Base-by-base conservation (phyloP, 768 basidiomycete species). In the Termitomyces sp. region DNA sequence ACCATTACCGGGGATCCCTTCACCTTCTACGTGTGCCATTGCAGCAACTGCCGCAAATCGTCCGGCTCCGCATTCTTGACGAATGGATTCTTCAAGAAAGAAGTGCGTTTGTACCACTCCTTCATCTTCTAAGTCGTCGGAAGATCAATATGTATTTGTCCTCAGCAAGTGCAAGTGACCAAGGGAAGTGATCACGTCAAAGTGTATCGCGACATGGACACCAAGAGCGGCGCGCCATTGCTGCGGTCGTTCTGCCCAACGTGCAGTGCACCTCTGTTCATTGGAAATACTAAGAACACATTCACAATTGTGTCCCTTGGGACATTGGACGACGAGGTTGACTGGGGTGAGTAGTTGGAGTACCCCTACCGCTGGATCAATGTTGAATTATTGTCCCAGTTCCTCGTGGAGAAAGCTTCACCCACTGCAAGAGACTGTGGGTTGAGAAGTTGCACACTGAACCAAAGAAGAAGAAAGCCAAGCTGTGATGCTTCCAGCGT, bases 341-440 rank as follows among this genome's bases (percentile, higher is more conserved):
- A 69, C 33, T 73, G 71, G 73, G 59, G 74, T 72, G 61, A 65
- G 71, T 64, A n/a, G 23, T 47, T 52, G n/a, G 49, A 18, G 41
- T 46, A 55, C 32, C 26, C 28, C 23, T 43, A 30, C 18, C 5
- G 7, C 14, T 32, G 14, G 9, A 33, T 32, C 1, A 10, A 20
- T 48, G 10, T 23, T 38, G 18, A 53, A 3, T 1, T 1, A 36
- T 54, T n/a, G 14, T 38, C 32, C 9, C 48, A 75, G 72, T 68
- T 26, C 72, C 72, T n/a, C 65, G 66, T 38, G 66, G 55, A 33
- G 68, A 73, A 54, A 41, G 67, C 13, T 75, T 71, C 57, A 40
- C 63, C 2, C 64, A 72, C 14, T 63, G 67, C 35, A 66, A 57
- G 53, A 48, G 60, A n/a, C 53, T 59, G 8, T 75, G 64, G 47